Evolutionary conservation across 495 filamentous ascomycete species (phyloP).

Genomic region (Aspergillus wentii): DNA sequence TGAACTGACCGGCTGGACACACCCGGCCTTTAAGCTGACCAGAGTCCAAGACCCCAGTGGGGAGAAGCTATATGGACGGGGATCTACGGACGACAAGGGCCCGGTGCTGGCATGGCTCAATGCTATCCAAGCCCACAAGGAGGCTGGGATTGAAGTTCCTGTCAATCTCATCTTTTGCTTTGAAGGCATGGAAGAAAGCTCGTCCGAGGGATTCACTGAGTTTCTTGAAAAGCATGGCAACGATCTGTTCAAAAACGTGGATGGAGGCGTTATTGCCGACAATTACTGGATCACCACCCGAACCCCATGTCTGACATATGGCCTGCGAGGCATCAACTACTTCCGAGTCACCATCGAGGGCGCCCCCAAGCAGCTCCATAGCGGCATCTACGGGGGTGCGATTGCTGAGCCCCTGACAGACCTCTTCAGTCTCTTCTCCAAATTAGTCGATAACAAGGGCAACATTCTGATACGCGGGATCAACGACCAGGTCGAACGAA

Average conservation of each 20-base stretch:
- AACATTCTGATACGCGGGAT: constrained; percentile 76
- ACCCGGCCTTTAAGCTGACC: constrained; percentile 73
- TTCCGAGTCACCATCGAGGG: constrained; percentile 72
- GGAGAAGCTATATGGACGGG: constrained; percentile 79
- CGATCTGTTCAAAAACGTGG: constrained; percentile 76
- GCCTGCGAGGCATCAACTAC: constrained; percentile 82
- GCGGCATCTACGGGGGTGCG: constrained; percentile 79
- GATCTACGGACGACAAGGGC: constrained; percentile 85
- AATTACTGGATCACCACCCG: constrained; percentile 94
- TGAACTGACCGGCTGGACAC: constrained; percentile 75
- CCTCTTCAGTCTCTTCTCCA: constrained; percentile 63
- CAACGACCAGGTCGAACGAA: constrained; percentile 71
- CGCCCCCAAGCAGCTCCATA: constrained; percentile 78
- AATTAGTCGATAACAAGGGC: constrained; percentile 71
- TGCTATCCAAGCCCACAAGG: constrained; percentile 82
- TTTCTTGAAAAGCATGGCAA: constrained; percentile 74
- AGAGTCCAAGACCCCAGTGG: constrained; percentile 54
- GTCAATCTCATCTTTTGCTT: constrained; percentile 93
- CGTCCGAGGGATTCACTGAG: constrained; percentile 80
- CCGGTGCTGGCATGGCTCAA: constrained; percentile 87
- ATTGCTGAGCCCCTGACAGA: constrained; percentile 90
- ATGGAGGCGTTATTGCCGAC: constrained; percentile 86
- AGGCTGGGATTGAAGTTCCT: constrained; percentile 77
- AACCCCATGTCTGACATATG: constrained; percentile 85
- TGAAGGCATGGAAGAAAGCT: constrained; percentile 92